Percentiles rank a stretch among this genome's conserved stretches.
Conservation (phyloP, 78 protist species). For the Isochrysis galbana region DNA sequence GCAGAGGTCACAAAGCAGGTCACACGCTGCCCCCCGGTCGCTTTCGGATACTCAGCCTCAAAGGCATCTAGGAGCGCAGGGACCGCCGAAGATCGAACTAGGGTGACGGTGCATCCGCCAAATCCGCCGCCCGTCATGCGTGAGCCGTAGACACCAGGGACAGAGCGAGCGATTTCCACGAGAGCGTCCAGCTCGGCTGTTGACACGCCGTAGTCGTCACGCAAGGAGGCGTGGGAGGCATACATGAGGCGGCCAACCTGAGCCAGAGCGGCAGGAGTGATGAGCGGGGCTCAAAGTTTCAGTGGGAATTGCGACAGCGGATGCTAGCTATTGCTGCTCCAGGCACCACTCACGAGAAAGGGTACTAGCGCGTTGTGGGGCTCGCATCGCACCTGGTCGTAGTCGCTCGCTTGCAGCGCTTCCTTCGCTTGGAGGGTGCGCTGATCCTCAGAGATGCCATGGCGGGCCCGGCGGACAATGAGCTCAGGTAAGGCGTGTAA, state of each 20-base stretch:
- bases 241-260: not conserved
- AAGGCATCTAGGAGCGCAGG: not conserved
- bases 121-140: slow-evolving; percentile 35
- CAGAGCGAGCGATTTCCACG: not conserved
- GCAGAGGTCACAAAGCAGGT: not conserved
- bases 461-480: not conserved
- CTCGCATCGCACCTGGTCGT: too few relatives aligned
- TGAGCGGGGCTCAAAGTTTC: too few relatives aligned
- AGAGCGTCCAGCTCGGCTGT: slow-evolving; percentile 32
- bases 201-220: slow-evolving; percentile 11
- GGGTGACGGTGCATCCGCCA: slow-evolving; percentile 23
- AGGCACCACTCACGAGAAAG: too few relatives aligned
- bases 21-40: not conserved
- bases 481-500: not conserved
- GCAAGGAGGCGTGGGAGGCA: not conserved
- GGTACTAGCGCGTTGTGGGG: too few relatives aligned
- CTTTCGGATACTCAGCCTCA: not conserved
- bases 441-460: not conserved
- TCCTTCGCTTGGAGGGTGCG: not conserved
- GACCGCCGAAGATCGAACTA: not conserved
- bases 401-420: not conserved
- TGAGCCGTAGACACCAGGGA: slow-evolving; percentile 9
- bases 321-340: too few relatives aligned
- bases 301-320: too few relatives aligned
- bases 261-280: too few relatives aligned